These are phyloP conservation scores for Chlorella sorokiniana DNA, from an alignment of 139 green algal species.

Conservation along the genomic window DNA sequence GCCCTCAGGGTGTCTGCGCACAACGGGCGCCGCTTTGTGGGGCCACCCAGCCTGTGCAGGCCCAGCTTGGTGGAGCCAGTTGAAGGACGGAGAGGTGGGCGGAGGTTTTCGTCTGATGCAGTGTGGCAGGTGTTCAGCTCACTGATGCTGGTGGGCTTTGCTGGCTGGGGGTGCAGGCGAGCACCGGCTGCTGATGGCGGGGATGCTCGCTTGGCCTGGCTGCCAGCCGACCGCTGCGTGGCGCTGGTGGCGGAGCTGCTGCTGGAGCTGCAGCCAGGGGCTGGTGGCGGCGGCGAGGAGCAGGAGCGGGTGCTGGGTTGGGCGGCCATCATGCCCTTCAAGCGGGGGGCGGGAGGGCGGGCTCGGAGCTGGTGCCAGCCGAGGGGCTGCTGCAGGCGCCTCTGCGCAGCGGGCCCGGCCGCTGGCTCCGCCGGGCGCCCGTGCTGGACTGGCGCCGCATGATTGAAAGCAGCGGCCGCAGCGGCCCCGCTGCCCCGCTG, in stretches of 20 bases:
- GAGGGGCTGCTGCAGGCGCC: not conserved
- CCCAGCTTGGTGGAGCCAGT: constrained; percentile 38
- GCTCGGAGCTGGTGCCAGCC: too few relatives aligned
- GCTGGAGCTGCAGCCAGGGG: not conserved
- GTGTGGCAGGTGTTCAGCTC: not conserved
- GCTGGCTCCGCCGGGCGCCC: constrained; percentile 12
- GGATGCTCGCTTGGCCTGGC: constrained; percentile 54
- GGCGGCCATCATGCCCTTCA: constrained; percentile 7
- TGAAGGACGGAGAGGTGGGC: constrained; percentile 39
- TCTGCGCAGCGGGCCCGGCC: constrained; percentile 21
- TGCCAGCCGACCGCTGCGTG: constrained; percentile 59
- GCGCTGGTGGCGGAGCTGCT: constrained; percentile 67
- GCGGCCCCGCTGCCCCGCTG: not conserved
- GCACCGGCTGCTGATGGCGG: constrained; percentile 32
- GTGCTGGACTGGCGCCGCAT: constrained; percentile 33
- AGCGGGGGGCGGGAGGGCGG: too few relatives aligned
- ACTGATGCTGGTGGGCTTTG: not conserved
- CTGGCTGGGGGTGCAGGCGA: not conserved
- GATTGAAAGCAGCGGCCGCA: constrained; percentile 5
- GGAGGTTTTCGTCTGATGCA: not conserved
- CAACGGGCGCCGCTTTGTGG: constrained; percentile 72
- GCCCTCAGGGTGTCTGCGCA: constrained; percentile 55
- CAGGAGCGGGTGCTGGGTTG: not conserved
- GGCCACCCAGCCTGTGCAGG: constrained; percentile 35
- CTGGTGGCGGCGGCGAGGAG: too few relatives aligned